Conservation (phyloP, 768 basidiomycete genomes). For the Pleurotus citrinopileatus region DNA sequence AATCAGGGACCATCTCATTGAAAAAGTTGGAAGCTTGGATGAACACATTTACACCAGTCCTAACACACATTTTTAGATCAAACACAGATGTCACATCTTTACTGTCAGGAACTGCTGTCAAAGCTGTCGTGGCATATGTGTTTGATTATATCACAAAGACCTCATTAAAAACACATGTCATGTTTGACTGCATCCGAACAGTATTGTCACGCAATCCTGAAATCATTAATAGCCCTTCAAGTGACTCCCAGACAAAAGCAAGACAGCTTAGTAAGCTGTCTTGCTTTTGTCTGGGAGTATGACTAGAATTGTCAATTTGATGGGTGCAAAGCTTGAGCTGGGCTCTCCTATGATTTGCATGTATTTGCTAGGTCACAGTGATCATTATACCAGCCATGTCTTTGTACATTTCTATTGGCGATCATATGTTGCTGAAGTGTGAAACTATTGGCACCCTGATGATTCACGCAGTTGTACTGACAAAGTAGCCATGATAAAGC, state of each 20-base stretch:
- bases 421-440: neutral
- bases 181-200: constrained; percentile 19
- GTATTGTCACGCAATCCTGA: constrained; percentile 20
- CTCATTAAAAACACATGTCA: constrained; percentile 19
- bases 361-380: constrained; percentile 22
- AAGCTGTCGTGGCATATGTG: constrained; percentile 23
- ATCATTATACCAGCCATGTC: constrained; percentile 27
- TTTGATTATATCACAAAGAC: constrained; percentile 28
- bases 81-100: constrained; percentile 33
- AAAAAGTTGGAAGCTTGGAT: constrained; percentile 6
- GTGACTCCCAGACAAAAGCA: constrained; percentile 12
- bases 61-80: constrained; percentile 21
- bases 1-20: neutral
- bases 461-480: no score
- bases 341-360: constrained; percentile 24
- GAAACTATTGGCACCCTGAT: neutral
- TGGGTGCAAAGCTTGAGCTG: constrained; percentile 26
- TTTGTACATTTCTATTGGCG: constrained; percentile 19
- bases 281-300: constrained; percentile 34
- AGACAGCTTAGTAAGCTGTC: constrained; percentile 22
- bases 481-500: no score
- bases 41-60: constrained; percentile 3
- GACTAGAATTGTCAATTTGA: constrained; percentile 24
- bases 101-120: constrained; percentile 32
- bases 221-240: neutral